Base-by-base conservation (phyloP, 2,329 filamentous ascomycete genomes). In the Volutella citrinella region DNA sequence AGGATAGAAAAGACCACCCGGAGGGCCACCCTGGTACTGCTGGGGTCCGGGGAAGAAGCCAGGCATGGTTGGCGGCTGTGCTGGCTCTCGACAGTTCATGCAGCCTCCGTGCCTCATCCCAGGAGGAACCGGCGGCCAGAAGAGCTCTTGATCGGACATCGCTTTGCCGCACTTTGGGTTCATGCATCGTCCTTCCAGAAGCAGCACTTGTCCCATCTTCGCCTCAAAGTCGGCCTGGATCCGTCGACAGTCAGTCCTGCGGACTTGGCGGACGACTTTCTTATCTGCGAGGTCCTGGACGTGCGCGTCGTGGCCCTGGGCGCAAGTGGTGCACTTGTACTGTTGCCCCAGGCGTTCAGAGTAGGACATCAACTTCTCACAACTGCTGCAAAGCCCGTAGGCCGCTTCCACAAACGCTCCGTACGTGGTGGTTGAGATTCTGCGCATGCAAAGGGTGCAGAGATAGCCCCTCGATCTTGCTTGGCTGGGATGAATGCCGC, bases 51-150 rank as follows among this genome's bases (percentile, higher is more conserved):
- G n/a, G n/a, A n/a, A n/a, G n/a, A n/a, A n/a, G n/a, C n/a, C 30
- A 3, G 5, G 7, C 2, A 11, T 28, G 4, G 12, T 26, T 14
- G 13, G 2, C 10, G n/a, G 5, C 6, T 13, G 4, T 12, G 12
- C 9, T 3, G 3, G n/a, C n/a, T n/a, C 14, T 4, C 38, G 38
- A 18, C 38, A 40, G 5, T 1, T 5, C 8, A 5, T 6, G 15
- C 38, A 40, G 16, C 27, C 27, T n/a, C 27, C 14, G 11, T 23
- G 34, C 10, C 38, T 26, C 6, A 14, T 6, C 14, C 26, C 36
- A 9, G 14, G 17, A n/a, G 19, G 15, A 4, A 16, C 10, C 10
- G 10, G 4, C 10, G n/a, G 12, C 4, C 19, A 13, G n/a, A 26
- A 36, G 15, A 10, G 14, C 12, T 36, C 37, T 7, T 19, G 12